These are phyloP conservation scores for Cicer cuneatum DNA, from an alignment of 306 rosid species.

Conservation along the genomic window DNA sequence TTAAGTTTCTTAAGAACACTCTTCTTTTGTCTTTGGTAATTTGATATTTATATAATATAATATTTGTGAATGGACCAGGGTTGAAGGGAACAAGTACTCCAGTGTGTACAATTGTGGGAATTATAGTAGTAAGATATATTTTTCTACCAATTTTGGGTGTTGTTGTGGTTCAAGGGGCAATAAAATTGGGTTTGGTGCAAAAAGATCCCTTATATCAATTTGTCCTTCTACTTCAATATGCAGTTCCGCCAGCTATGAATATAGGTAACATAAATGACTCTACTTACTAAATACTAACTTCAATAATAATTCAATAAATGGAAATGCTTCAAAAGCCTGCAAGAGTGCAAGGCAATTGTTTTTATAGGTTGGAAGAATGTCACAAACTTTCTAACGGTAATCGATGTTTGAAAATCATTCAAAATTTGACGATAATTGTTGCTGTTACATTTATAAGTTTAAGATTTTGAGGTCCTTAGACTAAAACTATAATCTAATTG, in stretches of 20 bases:
- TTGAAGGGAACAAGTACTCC: slow-evolving; percentile 60
- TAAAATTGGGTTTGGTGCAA: slow-evolving; percentile 62
- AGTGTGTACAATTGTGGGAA: slow-evolving; percentile 57
- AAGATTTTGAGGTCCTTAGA: background rate
- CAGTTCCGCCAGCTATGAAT: slow-evolving; percentile 91
- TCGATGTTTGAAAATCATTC: background rate
- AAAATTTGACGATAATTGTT: background rate
- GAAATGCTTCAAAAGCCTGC: background rate
- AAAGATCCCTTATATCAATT: slow-evolving; percentile 75
- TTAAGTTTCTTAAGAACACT: background rate
- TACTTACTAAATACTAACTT: background rate
- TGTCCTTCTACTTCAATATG: slow-evolving; percentile 77
- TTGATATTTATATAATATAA: background rate
- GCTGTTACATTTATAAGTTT: background rate
- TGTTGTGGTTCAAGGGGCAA: slow-evolving; percentile 64
- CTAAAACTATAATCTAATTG: no score
- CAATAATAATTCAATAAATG: background rate
- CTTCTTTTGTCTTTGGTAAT: background rate
- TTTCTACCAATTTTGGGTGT: slow-evolving; percentile 69
- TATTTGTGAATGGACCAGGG: slow-evolving; percentile 52
- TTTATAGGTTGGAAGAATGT: no score
- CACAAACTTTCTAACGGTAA: no score
- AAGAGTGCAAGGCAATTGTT: background rate
- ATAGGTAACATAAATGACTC: slow-evolving; percentile 56
- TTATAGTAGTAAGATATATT: slow-evolving; percentile 63